Evolutionary conservation across 208 protist species (phyloP), one percentile per base, ranked within the genome.

Genomic region (Crithidia acanthocephali): DNA sequence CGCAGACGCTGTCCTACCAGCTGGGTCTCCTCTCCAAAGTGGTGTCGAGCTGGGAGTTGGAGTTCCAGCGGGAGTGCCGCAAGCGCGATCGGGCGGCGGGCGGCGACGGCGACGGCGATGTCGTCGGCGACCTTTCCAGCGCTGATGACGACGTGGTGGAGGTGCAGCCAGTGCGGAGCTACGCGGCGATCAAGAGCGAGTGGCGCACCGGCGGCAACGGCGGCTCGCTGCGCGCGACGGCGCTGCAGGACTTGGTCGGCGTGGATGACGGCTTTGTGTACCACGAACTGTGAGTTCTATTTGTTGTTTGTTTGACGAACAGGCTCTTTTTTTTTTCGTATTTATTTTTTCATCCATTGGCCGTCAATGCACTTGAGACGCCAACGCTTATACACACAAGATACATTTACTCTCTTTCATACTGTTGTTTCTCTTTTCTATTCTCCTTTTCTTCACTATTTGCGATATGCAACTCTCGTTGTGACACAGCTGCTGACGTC

Each of bases 241-340:
- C 70, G 20, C 67, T 96, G 27, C 76, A 79, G 48, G 68, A 81
- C 25, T 72, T 96, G 20, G 84, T 91, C n/a, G 85, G 86, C 23
- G 79, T 82, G 2, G 77, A 93, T 33, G 87, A 94, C 42, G 86
- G 81, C 42, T 93, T 96, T 75, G 85, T 96, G 11, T 96, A 96
- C 65, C 88, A 94, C 35, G 91, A 96, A 64, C 72, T 94, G 47
- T 95, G 77, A 74, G 23, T 4, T 33, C 57, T 30, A 32, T 55
- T 22, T 50, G 37, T 13, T 42, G 37, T 15, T 15, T 55, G 13
- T 32, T 32, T 55, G 45, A 51, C 20, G n/a, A n/a, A 42, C 37
- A 42, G 9, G 13, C 13, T 15, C 37, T 42, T 42, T 42, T 42
- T 15, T 42, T 42, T 42, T 13, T 42, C 37, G 6, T 42, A 42